These are phyloP conservation scores for Conringia planisiliqua DNA, from an alignment of 345 rosid genomes.

Conservation along the genomic window DNA sequence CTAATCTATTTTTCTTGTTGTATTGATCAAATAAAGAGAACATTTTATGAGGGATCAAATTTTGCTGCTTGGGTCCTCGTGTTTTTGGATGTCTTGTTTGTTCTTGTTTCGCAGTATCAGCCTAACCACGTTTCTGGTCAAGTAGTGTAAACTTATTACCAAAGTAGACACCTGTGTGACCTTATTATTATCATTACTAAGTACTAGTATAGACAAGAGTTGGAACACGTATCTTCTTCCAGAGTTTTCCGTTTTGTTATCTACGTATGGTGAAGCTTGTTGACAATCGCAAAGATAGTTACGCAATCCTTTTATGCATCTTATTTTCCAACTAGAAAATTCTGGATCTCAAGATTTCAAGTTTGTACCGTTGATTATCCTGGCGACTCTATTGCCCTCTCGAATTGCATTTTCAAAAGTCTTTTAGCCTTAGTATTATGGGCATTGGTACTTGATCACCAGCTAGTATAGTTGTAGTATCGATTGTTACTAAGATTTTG, in stretches of 20 bases:
- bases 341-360: neutral
- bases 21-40: constrained; percentile 11
- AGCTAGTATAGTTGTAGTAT: neutral
- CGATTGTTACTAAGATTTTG: neutral
- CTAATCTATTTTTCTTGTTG: constrained; percentile 23
- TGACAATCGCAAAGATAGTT: neutral
- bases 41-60: neutral
- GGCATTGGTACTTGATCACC: neutral
- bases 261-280: neutral
- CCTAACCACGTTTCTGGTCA: no score
- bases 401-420: neutral
- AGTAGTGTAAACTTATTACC: neutral
- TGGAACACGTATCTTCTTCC: neutral
- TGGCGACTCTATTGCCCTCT: neutral
- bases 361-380: neutral
- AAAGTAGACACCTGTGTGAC: neutral
- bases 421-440: neutral
- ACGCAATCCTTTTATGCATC: neutral
- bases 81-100: neutral
- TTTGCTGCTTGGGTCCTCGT: neutral
- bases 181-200: neutral
- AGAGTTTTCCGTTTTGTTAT: neutral
- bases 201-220: neutral
- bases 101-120: neutral
- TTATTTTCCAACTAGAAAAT: neutral